phyloP scores from a whole-genome alignment of 2,329 filamentous ascomycete species.

The Aspergillus ochraceoroseus region DNA sequence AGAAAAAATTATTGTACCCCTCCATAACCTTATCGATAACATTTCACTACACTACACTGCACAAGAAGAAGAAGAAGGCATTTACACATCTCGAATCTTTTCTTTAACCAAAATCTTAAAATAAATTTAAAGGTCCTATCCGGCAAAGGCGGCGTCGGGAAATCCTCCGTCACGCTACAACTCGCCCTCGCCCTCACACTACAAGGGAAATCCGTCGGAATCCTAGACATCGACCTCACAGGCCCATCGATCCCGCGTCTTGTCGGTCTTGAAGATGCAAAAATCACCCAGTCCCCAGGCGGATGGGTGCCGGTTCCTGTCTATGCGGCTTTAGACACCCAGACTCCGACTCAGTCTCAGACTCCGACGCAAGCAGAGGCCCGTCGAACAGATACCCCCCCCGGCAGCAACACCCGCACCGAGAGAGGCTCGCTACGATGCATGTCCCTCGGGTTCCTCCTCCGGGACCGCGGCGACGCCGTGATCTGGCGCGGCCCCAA shows the following conservation, averaged over 20 bases:
- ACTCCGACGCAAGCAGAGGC: background rate
- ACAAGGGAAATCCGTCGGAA: constrained; percentile 81
- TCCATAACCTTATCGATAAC: constrained; percentile 43
- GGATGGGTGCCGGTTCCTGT: constrained; percentile 90
- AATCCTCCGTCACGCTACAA: constrained; percentile 96
- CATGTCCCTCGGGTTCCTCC: constrained; percentile 90
- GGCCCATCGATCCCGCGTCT: constrained; percentile 94
- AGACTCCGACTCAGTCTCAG: background rate
- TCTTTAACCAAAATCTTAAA: too few relatives aligned
- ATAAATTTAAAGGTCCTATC: constrained; percentile 86
- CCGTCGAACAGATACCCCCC: constrained; percentile 5
- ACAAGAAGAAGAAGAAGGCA: too few relatives aligned
- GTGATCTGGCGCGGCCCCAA: constrained; percentile 98
- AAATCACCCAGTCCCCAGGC: constrained; percentile 83
- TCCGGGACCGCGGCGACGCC: constrained; percentile 76
- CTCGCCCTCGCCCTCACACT: constrained; percentile 84
- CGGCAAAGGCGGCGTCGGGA: constrained; percentile 95
- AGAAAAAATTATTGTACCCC: constrained; percentile 17
- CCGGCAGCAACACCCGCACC: constrained; percentile 10
- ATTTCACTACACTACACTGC: background rate
- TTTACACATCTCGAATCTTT: background rate
- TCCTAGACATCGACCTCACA: constrained; percentile 93
- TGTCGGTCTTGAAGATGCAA: constrained; percentile 80
- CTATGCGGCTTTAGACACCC: constrained; percentile 56
- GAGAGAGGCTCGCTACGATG: constrained; percentile 50